These are phyloP conservation scores for Ogataea haglerorum DNA, from an alignment of 805 yeast genomes.

Conservation along the genomic window DNA sequence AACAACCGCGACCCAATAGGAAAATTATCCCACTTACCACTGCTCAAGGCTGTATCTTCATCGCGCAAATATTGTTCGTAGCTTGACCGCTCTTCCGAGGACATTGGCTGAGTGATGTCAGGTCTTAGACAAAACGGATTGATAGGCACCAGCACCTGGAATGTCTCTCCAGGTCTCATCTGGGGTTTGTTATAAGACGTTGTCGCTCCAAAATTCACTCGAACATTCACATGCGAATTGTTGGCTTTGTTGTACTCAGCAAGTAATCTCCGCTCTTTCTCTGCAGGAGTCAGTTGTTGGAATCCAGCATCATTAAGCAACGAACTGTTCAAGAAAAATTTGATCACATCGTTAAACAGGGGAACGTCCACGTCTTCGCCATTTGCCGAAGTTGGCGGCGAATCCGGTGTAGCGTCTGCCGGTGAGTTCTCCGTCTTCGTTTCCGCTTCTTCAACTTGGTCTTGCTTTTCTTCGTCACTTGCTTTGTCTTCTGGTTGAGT, in stretches of 20 bases:
- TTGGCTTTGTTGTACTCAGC: slow-evolving; percentile 33
- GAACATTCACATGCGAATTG: slow-evolving; percentile 21
- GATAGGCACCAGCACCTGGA: slow-evolving; percentile 42
- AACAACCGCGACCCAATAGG: slow-evolving; percentile 78
- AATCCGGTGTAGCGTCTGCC: background rate
- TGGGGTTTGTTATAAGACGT: slow-evolving; percentile 39
- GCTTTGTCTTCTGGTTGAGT: too few relatives aligned
- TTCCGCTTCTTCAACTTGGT: background rate
- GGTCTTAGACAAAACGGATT: slow-evolving; percentile 56
- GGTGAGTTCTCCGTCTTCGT: slow-evolving; percentile 3
- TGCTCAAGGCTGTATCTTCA: slow-evolving; percentile 47
- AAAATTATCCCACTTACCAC: slow-evolving; percentile 61
- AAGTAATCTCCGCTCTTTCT: slow-evolving; percentile 34
- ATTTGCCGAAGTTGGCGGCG: slow-evolving; percentile 3
- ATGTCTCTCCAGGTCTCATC: slow-evolving; percentile 36
- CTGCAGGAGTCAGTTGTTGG: slow-evolving; percentile 31
- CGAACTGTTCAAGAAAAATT: slow-evolving; percentile 29
- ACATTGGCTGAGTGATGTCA: slow-evolving; percentile 54
- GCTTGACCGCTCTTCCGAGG: slow-evolving; percentile 47
- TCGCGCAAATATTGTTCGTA: slow-evolving; percentile 51
- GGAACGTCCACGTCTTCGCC: slow-evolving; percentile 38
- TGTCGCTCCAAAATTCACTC: slow-evolving; percentile 32
- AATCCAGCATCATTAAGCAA: slow-evolving; percentile 36
- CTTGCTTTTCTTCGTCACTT: too few relatives aligned
- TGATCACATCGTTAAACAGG: slow-evolving; percentile 32